Evolutionary conservation across 2,329 filamentous ascomycete species (phyloP), one percentile per base, ranked within the genome.

Genomic region (Colletotrichum viniferum): DNA sequence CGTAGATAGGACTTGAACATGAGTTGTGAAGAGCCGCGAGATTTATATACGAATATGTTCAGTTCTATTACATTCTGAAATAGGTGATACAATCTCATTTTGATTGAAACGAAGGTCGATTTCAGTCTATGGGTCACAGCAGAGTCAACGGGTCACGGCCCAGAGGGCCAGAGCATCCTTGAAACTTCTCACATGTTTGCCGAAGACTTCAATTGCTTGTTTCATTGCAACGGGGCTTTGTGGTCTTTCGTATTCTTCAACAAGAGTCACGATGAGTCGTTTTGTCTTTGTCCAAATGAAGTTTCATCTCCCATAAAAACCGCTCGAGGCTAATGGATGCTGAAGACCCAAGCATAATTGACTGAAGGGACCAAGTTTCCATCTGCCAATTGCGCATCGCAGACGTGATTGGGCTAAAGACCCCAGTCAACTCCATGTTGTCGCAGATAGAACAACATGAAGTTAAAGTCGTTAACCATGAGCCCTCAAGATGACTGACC

Each of bases 41-140:
- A 21, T 48, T 48, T 48, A 21, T 48, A 48, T 48, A 10, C n/a
- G 18, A 13, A 12, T 7, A 48, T 10, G 3, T 7, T 21, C 7
- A 4, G 43, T 48, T 21, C 3, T 4, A 13, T 48, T 21, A n/a
- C 4, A 3, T 13, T 13, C 5, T 21, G 10, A 5, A 48, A 48
- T 48, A 0, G 0, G 7, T 21, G 9, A 10, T 21, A 21, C 18
- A 5, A 21, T 6, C 43, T 12, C 12, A 7, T 9, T 48, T n/a
- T n/a, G 0, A n/a, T 48, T 10, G 43, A 21, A 21, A 21, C n/a
- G 4, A 12, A 21, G 43, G 43, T 21, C n/a, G n/a, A 13, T 21
- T 21, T 1, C 2, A 52, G 43, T 21, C 14, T 16, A 16, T 16
- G 3, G 12, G 43, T 21, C 43, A 21, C 18, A n/a, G 43, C n/a